Evolutionary conservation across 345 rosid genomes (phyloP), one percentile per base, ranked within the genome.

Genomic region (Erucastrum elatum): DNA sequence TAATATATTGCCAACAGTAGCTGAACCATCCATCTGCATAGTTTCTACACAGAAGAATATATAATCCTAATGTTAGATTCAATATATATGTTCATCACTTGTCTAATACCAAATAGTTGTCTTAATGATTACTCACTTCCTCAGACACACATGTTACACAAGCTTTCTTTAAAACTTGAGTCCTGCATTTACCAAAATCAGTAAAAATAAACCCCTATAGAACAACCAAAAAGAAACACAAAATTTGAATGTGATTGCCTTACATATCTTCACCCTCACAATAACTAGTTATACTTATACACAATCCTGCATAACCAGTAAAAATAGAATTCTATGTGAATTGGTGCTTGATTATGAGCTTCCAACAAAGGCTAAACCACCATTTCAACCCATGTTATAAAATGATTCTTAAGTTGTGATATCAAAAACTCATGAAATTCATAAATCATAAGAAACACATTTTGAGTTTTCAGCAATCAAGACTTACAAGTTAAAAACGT

Each of bases 201-300:
- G 21, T 15, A 6, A 3, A 1, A 9, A 33, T 35, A 66, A 69
- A 58, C 70, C 17, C 51, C 53, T 0, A 44, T n/a, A 44, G 15
- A 64, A 13, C 27, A 21, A 75, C 15, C 41, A 68, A 6, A 29
- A 29, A 70, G 66, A 83, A 11, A 33, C 26, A 12, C 35, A 62
- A n/a, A 62, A 15, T 10, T 64, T 4, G 27, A 61, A 73, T 49
- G 3, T 34, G 13, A 26, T 49, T 55, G 44, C 71, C 98, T 91
- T 88, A 93, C 99, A 93, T 87, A 87, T 95, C 94, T 70, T 98
- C 96, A 80, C 96, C 97, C 85, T 91, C 97, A 44, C 97, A 93
- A 81, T 93, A 89, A 71, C 83, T 84, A 58, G 94, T 91, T 53
- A 95, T 88, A 75, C 91, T 91, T 93, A 91, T 59, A 91, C 89